Evolutionary conservation across 2,329 filamentous ascomycete species (phyloP), one percentile per base, ranked within the genome.

Genomic region (Aspergillus tubingensis): DNA sequence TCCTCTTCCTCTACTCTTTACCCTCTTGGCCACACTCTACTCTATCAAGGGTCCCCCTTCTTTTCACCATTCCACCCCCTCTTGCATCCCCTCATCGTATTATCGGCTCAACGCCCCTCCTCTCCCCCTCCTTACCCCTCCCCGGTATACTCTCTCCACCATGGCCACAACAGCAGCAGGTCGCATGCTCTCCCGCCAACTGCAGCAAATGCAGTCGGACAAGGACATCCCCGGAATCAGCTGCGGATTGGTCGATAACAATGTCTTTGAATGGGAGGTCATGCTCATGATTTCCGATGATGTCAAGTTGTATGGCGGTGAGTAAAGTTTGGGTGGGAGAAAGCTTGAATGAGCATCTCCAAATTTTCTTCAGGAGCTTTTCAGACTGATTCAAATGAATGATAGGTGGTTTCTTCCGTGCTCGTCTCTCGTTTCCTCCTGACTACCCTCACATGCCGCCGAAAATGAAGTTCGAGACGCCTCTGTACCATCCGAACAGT

Each of bases 201-300:
- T 98, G 66, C 96, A 96, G 81, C 89, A 96, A 75, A 98, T 99
- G 87, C 91, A 96, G 79, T 87, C 85, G 23, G 89, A 91, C 75
- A 94, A 92, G 74, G 92, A 96, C 77, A 90, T 98, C 50, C 92
- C 92, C 0, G 95, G 94, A 56, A 96, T 98, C 72, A 97, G 92
- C 63, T 96, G 92, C 70, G 95, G 95, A 0, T 82, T 99, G 47
- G 88, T 93, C 55, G 88, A 89, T 70, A 91, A 90, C 76, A 90
- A 96, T 74, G 88, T 98, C 8, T 97, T 97, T 67, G 91, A 96
- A 81, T 99, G 95, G 95, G 93, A 98, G 77, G 92, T 98, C 19
- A 96, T 97, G 91, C 86, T 99, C 62, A 98, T 99, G 94, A 94
- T 98, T 67, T 92, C 87, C 64, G 93, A 97, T 70, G 92, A 96